A percentile compares a stretch with the other conserved stretches of the same genome.
phyloP scores from a whole-genome alignment of 345 rosid genomes.

The Pugionium dolabratum region DNA sequence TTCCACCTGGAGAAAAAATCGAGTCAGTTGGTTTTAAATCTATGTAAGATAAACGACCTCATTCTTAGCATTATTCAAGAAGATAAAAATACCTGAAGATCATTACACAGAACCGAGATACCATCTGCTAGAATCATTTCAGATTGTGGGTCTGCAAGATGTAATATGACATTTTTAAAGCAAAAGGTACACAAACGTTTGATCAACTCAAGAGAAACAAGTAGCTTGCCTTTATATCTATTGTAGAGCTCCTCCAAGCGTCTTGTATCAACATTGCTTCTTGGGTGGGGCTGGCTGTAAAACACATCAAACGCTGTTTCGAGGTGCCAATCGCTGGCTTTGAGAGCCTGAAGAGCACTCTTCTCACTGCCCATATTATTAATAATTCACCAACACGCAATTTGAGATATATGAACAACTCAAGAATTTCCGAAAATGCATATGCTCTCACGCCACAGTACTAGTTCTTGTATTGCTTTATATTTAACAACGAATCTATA shows the following conservation, averaged over 20 bases:
- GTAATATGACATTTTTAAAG: background rate
- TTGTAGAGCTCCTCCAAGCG: conserved; percentile 92
- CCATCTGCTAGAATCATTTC: conserved; percentile 82
- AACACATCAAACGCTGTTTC: conserved; percentile 94
- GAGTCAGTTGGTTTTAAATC: conserved; percentile 27
- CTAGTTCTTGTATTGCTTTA: background rate
- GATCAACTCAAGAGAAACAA: conserved; percentile 15
- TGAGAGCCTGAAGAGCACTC: conserved; percentile 77
- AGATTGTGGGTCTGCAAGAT: conserved; percentile 55
- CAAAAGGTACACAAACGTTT: background rate
- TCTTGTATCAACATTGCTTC: conserved; percentile 67
- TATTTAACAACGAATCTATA: conserved; percentile 14
- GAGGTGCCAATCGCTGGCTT: conserved; percentile 91
- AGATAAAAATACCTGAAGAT: conserved; percentile 58
- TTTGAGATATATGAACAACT: background rate
- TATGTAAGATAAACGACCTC: conserved; percentile 15
- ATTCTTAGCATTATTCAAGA: conserved; percentile 19
- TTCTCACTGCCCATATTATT: conserved; percentile 58
- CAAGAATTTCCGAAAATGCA: too few relatives aligned
- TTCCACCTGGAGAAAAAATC: conserved; percentile 72
- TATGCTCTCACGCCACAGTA: background rate
- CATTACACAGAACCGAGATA: conserved; percentile 71
- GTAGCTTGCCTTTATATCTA: conserved; percentile 74
- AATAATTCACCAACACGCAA: conserved; percentile 4
- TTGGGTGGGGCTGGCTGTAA: conserved; percentile 81